Percentiles rank a stretch among this genome's conserved stretches.
Evolutionary conservation across 139 green algal species (phyloP).

Genomic region (Coccomyxa sp.): DNA sequence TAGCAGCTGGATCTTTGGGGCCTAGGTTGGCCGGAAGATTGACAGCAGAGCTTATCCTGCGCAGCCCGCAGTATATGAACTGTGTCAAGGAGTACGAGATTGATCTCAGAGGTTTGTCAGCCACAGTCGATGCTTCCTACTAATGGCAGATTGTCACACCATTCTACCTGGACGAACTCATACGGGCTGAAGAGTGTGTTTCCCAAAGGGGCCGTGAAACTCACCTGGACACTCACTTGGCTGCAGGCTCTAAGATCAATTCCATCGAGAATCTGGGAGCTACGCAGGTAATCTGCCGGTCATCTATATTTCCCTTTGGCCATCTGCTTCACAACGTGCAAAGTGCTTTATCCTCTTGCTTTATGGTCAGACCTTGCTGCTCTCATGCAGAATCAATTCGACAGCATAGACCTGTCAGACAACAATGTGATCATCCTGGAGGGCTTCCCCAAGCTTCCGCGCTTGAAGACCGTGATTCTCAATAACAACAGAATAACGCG

Average conservation of each 20-base stretch:
- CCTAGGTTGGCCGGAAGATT: slow-evolving; percentile 66
- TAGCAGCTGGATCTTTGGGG: slow-evolving; percentile 34
- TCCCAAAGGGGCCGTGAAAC: background rate
- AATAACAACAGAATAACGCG: slow-evolving; percentile 93
- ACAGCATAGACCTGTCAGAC: slow-evolving; percentile 94
- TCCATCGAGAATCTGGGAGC: slow-evolving; percentile 92
- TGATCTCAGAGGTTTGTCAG: slow-evolving; percentile 81
- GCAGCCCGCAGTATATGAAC: slow-evolving; percentile 88
- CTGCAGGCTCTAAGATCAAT: slow-evolving; percentile 73
- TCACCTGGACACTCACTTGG: background rate
- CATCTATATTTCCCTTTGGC: too few relatives aligned
- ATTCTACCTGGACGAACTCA: too few relatives aligned
- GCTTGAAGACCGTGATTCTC: slow-evolving; percentile 76
- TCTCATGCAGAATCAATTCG: slow-evolving; percentile 91
- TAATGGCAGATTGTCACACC: too few relatives aligned
- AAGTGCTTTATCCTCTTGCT: too few relatives aligned
- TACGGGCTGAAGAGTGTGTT: too few relatives aligned
- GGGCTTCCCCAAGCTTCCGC: slow-evolving; percentile 84
- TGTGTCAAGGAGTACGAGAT: slow-evolving; percentile 83
- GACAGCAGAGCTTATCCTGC: slow-evolving; percentile 83
- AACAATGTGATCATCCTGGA: slow-evolving; percentile 95
- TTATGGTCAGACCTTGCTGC: too few relatives aligned
- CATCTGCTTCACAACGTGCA: too few relatives aligned
- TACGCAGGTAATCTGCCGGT: slow-evolving; percentile 65
- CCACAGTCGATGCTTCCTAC: too few relatives aligned